Percentiles rank a stretch among this genome's conserved stretches.
These are phyloP conservation scores for Buxus sempervirens DNA, from an alignment of 164 flowering plant genomes.

Conservation along the genomic window DNA sequence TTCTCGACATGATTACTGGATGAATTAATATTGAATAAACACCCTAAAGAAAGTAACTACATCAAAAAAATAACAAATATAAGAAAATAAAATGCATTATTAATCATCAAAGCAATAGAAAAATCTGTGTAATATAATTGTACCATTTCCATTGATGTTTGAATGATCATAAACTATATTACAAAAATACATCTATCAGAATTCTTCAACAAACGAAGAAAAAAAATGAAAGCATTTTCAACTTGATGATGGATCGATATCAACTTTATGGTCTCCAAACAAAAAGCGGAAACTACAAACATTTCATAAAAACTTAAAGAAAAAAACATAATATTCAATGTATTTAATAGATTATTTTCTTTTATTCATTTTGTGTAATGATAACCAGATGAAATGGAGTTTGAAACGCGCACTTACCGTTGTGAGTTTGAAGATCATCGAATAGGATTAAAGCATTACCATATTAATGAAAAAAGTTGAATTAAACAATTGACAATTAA, in stretches of 20 bases:
- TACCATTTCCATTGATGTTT: neutral
- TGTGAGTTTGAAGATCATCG: neutral
- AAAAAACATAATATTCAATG: neutral
- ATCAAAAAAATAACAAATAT: slow-evolving; percentile 2
- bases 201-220: neutral
- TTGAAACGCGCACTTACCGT: neutral
- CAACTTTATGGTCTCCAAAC: neutral
- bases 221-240: neutral
- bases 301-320: neutral
- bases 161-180: neutral
- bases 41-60: neutral
- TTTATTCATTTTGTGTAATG: too few species aligned
- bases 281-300: too few species aligned
- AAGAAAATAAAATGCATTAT: neutral
- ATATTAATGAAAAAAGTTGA: too few species aligned
- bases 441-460: neutral
- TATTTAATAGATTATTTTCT: neutral
- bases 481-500: too few species aligned
- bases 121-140: neutral
- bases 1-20: slow-evolving; percentile 51
- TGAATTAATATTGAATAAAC: slow-evolving; percentile 3
- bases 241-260: neutral
- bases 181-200: too few species aligned
- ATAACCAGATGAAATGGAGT: neutral
- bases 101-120: neutral